Evolutionary conservation across 345 rosid genomes (phyloP).

Genomic region (Microcos paniculata): DNA sequence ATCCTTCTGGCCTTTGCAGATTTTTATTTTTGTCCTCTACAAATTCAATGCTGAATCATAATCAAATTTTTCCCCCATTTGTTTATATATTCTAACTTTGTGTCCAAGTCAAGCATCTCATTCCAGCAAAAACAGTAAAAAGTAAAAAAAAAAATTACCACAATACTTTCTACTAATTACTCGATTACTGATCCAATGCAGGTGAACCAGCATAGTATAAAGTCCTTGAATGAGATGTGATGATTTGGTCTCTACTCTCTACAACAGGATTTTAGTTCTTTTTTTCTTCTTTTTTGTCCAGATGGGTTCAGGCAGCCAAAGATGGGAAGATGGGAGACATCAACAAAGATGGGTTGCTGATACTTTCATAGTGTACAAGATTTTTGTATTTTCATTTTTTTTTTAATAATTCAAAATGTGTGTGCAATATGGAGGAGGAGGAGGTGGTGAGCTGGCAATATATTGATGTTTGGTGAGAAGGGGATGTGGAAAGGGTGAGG

Average conservation of each 20-base stretch:
- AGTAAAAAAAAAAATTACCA: not conserved
- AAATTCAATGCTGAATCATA: not conserved
- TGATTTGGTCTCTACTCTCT: not conserved
- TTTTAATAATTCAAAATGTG: conserved; percentile 7
- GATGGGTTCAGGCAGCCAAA: not conserved
- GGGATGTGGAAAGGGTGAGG: not conserved
- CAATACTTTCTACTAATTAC: not conserved
- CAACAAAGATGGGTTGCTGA: conserved; percentile 9
- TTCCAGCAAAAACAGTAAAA: not conserved
- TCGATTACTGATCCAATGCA: not conserved
- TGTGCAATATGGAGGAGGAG: conserved; percentile 16
- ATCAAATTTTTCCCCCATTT: not conserved
- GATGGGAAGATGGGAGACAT: not conserved
- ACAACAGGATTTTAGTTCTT: too few relatives aligned
- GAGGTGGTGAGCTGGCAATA: conserved; percentile 15
- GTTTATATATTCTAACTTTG: not conserved
- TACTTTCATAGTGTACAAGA: not conserved
- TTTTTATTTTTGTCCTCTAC: not conserved
- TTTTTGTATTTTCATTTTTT: not conserved
- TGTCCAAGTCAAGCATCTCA: not conserved
- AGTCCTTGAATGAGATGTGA: not conserved
- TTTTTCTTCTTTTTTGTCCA: too few relatives aligned
- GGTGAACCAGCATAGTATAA: not conserved
- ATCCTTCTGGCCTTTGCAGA: not conserved
- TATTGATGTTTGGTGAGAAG: conserved; percentile 15